Base-by-base conservation (phyloP, 2,329 filamentous ascomycete genomes). In the Chaetomiaceae sp. region DNA sequence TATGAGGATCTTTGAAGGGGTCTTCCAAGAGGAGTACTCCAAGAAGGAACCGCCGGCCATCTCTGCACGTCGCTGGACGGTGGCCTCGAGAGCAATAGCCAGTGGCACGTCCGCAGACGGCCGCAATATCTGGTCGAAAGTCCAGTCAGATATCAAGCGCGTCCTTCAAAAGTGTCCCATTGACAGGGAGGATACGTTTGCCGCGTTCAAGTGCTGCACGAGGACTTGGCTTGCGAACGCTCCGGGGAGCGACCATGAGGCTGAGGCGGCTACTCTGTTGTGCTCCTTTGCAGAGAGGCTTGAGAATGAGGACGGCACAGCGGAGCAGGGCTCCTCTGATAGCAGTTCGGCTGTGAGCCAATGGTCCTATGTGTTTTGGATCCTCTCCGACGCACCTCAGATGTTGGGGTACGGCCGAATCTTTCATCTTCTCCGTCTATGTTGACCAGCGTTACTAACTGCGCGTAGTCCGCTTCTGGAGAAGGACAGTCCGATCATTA, bases 131-230 rank as follows among this genome's bases (percentile, higher is more conserved):
- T 66, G 62, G 63, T 38, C 48, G 2, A 47, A 49, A n/a, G 48
- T 59, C 17, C 51, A 50, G 27, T 41, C 53, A 3, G 51, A 61
- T 10, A 22, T 62, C 34, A 53, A 50, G 24, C 50, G 50, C 24
- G 29, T 48, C 8, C 53, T 61, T 11, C 50, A 41, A 26, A 59
- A 60, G 18, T 53, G 50, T n/a, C 45, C 52, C 2, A 14, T 57
- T 1, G 26, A 45, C 2, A 46, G 50, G 2, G 43, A 50, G 19
- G 55, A 56, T 8, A 55, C 55, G 1, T 60, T 60, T 29, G 58
- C 64, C 42, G 64, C 63, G 2, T 62, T 66, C 50, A 54, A 50
- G 30, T 62, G 60, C 50, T 56, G 58, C 41, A 58, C 55, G 11
- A 53, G 56, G 14, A 53, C 58, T 2, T 66, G 62, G 62, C 40